Evolutionary conservation across 176 grass and related monocot species (phyloP), one percentile per base, ranked within the genome.

Genomic region (Oryza officinalis): DNA sequence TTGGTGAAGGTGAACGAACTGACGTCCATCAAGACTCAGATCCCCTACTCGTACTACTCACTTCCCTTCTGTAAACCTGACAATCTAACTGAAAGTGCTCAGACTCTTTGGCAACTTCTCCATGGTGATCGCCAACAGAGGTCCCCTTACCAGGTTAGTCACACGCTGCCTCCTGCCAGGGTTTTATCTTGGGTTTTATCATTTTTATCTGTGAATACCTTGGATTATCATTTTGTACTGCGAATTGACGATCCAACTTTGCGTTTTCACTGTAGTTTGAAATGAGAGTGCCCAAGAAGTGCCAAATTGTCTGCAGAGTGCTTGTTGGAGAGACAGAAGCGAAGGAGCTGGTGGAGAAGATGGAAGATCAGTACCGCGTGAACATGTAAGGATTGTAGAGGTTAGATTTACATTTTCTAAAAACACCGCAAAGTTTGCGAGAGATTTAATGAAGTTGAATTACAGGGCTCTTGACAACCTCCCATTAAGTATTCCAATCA

Each of bases 41-140:
- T 86, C n/a, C 60, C 84, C 57, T 86, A 80, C 77, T 80, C 84
- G 15, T 86, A 86, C 67, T 86, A 80, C 44, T 80, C 84, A 20
- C 84, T 86, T 31, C 69, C 84, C 10, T 86, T 86, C 84, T 86
- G 84, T 22, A 86, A 43, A 60, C 84, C 84, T 38, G 14, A 52
- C 13, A 74, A 15, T 0, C 76, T 76, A 30, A 63, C 76, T 60
- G 82, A 84, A 23, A 84, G 64, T 20, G 82, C 82, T 30, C 69
- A 73, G 46, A 86, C 80, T 49, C 69, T 86, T 80, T 77, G 84
- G 40, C 77, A 80, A 67, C 60, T 86, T 74, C 45, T 86, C 10
- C 84, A 60, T 31, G 77, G 84, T 41, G 84, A 86, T 74, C 84
- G 77, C 59, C 80, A 80, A 23, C 77, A 86, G 60, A 86, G 63